These are phyloP conservation scores for Scorias spongiosa DNA, from an alignment of 2,329 filamentous ascomycete species.

Conservation along the genomic window DNA sequence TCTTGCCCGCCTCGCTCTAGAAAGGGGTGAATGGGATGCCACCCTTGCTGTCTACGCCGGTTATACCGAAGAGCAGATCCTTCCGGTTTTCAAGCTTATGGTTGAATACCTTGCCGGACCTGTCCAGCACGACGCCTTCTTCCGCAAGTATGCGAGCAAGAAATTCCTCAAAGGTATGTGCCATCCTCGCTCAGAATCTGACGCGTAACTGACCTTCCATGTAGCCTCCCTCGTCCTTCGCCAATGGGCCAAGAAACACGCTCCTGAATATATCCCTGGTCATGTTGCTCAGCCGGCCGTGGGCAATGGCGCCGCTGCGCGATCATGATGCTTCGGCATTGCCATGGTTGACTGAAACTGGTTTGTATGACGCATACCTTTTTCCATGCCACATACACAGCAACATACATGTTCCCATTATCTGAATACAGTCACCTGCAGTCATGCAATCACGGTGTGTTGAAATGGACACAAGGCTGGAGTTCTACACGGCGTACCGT, in stretches of 20 bases:
- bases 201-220: slow-evolving; percentile 10
- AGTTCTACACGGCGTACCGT: no score
- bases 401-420: neutral
- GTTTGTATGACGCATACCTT: neutral
- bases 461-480: no score
- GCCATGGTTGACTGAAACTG: no score
- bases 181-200: neutral
- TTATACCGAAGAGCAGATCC: slow-evolving; percentile 82
- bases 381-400: neutral
- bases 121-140: slow-evolving; percentile 90
- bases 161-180: slow-evolving; percentile 90
- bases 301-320: slow-evolving; percentile 18
- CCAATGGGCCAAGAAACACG: slow-evolving; percentile 63
- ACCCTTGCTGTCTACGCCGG: slow-evolving; percentile 84
- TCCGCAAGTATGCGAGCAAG: slow-evolving; percentile 99
- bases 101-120: slow-evolving; percentile 88
- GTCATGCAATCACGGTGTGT: no score
- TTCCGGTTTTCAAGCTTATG: slow-evolving; percentile 86
- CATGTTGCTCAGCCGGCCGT: slow-evolving; percentile 6
- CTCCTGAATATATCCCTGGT: slow-evolving; percentile 20
- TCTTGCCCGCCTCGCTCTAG: slow-evolving; percentile 74
- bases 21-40: slow-evolving; percentile 81
- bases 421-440: no score
- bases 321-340: slow-evolving; percentile 9
- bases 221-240: slow-evolving; percentile 80